A percentile compares a stretch with the other conserved stretches of the same genome.
Evolutionary conservation across 257 asterid genomes (phyloP).

Genomic region (Mitragyna speciosa): DNA sequence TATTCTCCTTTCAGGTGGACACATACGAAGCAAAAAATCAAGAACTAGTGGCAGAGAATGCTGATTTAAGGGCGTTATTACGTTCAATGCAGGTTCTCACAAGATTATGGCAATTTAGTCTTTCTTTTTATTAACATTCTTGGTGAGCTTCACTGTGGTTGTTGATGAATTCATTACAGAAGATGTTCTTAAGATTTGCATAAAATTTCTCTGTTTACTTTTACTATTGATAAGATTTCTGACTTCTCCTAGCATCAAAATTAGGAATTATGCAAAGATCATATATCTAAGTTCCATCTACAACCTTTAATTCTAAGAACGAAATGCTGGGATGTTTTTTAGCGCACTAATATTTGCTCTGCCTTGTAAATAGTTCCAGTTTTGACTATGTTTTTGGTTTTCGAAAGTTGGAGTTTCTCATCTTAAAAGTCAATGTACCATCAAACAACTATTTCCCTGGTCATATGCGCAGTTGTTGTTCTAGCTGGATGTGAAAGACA

Average conservation of each 20-base stretch:
- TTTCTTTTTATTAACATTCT: slow-evolving; percentile 1
- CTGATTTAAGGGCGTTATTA: slow-evolving; percentile 86
- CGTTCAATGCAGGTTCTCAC: slow-evolving; percentile 88
- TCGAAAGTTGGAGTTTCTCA: neutral
- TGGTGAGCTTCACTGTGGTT: neutral
- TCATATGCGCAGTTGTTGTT: too few relatives aligned
- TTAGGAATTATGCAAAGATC: neutral
- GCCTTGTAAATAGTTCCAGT: too few relatives aligned
- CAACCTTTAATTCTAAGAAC: too few relatives aligned
- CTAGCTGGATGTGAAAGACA: too few relatives aligned
- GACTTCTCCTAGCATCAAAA: neutral
- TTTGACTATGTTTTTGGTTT: neutral
- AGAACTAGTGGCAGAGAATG: slow-evolving; percentile 88
- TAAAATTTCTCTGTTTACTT: neutral
- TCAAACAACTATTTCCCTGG: neutral
- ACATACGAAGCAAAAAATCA: slow-evolving; percentile 93
- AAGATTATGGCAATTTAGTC: neutral
- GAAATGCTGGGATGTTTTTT: too few relatives aligned
- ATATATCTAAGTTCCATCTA: neutral
- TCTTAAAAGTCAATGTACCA: neutral
- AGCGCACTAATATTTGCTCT: too few relatives aligned
- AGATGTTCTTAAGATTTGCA: neutral
- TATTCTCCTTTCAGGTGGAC: slow-evolving; percentile 68
- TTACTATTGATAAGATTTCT: neutral
- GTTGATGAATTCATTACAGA: neutral